Evolutionary conservation across 2,329 filamentous ascomycete species (phyloP).

Genomic region (Exophiala phaeomuriformis): DNA sequence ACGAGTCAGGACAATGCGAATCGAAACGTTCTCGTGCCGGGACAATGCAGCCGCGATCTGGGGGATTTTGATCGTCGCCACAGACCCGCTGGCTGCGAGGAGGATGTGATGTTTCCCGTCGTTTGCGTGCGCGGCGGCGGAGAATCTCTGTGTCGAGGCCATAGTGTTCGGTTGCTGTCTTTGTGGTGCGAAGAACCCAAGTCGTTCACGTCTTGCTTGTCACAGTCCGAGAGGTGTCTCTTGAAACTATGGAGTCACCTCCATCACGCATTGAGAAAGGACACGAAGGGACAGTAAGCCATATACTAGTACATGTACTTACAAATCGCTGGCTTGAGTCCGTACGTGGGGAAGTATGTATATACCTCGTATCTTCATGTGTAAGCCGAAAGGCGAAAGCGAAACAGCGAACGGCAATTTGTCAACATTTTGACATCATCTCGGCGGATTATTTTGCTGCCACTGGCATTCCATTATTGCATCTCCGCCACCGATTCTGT

Average conservation of each 20-base stretch:
- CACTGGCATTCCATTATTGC: background rate
- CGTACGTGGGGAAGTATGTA: background rate
- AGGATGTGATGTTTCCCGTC: conserved; percentile 56
- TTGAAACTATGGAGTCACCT: no score
- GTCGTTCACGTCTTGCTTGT: background rate
- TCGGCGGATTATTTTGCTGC: conserved; percentile 11
- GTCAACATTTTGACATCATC: conserved; percentile 23
- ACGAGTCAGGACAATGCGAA: conserved; percentile 74
- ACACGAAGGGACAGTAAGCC: no score
- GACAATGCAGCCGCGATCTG: conserved; percentile 51
- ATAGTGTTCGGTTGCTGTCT: background rate
- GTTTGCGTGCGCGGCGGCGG: conserved; percentile 25
- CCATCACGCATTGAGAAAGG: no score
- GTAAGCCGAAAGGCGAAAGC: background rate
- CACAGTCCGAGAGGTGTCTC: background rate
- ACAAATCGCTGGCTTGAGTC: background rate
- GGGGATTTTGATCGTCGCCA: conserved; percentile 82
- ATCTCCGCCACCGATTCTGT: background rate
- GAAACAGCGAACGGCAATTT: conserved; percentile 12
- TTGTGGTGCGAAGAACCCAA: no score
- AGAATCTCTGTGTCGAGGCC: conserved; percentile 20
- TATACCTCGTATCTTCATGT: background rate
- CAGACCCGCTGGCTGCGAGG: conserved; percentile 61
- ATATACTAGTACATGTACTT: no score
- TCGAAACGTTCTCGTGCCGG: conserved; percentile 54